Base-by-base conservation (phyloP, 192 early-diverging fungal genomes). In the Phycomyces nitens region DNA sequence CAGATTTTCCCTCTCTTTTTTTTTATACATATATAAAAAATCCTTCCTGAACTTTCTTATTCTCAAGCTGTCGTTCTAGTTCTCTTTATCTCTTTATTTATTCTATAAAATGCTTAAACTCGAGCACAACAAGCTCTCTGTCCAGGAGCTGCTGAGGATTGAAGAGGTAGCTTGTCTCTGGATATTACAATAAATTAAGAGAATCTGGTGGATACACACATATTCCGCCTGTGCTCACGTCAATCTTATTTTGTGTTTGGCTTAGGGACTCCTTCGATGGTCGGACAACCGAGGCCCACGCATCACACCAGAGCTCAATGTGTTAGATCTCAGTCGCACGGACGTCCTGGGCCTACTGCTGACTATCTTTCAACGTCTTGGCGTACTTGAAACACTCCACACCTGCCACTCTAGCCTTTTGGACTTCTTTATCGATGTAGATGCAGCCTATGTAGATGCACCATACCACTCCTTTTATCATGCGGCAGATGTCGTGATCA, bases 391-490 rank as follows among this genome's bases (percentile, higher is more conserved):
- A 21, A 79, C 80, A 16, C 68, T 84, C 23, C 68, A 78, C 60
- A 77, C 84, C 39, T 65, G 83, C 6, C 74, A 76, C 16, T 80
- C 82, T 23, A 79, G 84, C 49, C 71, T 94, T 52, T 80, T 96
- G 15, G 88, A 92, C 55, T 94, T 96, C 66, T 80, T 89, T 27
- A 77, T 91, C 22, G 92, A 93, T 53, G 84, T 96, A 49, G 86
- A 89, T 53, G 55, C 72, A 29, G 87, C 86, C 22, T 96, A 96
- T 69, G 70, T 78, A 20, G 67, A 83, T 14, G 89, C 89, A 50
- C 90, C 89, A 2, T 96, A 96, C 62, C 94, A 96, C 73, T 92
- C 90, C 12, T 96, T 94, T 70, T 89, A 89, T 70, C 94, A 96
- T 60, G 92, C 92, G 11, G 83, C 89, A 7, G 94, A 96, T 74